These are phyloP conservation scores for Chalciporus sphaerocephalus DNA, from an alignment of 768 basidiomycete species.

Conservation along the genomic window DNA sequence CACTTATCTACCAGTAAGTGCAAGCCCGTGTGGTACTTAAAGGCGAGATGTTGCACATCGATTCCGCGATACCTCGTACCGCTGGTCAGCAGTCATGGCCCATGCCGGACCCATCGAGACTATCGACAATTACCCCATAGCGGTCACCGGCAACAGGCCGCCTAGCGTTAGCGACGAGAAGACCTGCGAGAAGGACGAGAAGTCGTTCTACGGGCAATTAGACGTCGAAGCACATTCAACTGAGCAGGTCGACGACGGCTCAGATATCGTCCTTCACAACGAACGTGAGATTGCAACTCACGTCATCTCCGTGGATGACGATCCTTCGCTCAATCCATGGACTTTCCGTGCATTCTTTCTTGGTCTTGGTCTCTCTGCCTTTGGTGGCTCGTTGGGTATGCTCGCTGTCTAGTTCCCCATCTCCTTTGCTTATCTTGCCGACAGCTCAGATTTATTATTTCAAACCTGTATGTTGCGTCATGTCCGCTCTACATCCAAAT, in stretches of 20 bases:
- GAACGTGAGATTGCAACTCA: constrained; percentile 48
- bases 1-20: no score
- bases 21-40: no score
- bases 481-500: not conserved
- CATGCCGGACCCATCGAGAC: no score
- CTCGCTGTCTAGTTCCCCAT: not conserved
- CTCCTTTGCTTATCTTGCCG: constrained; percentile 3
- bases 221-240: constrained; percentile 10
- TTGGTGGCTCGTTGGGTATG: constrained; percentile 51
- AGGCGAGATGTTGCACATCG: no score
- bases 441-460: constrained; percentile 60
- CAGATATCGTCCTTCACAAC: no score
- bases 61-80: no score
- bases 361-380: constrained; percentile 48
- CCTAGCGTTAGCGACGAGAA: constrained; percentile 19
- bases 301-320: constrained; percentile 39
- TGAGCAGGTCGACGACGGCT: constrained; percentile 17
- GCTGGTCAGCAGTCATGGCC: no score
- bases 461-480: constrained; percentile 41
- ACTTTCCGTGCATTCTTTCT: constrained; percentile 49
- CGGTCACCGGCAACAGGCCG: no score
- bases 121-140: no score
- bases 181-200: constrained; percentile 31
- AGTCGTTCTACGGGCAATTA: no score
- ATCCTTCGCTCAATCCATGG: constrained; percentile 27